Conservation (phyloP, 768 basidiomycete genomes). For the Cytidiella melzeri region DNA sequence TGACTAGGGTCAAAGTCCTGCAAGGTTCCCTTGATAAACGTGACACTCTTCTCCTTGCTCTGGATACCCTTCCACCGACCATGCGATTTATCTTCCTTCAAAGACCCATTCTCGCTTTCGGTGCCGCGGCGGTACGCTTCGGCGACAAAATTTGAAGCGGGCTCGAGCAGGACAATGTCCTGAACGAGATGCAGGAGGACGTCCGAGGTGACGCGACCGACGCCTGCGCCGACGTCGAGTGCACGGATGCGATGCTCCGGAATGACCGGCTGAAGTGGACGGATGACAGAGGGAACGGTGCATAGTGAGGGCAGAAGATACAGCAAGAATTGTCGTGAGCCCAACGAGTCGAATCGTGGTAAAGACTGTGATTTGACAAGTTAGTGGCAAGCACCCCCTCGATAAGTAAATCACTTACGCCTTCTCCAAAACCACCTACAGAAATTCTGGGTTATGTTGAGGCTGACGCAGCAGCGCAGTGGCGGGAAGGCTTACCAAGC, state of each 20-base stretch:
- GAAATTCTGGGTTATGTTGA: conserved; percentile 8
- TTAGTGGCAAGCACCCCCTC: background rate
- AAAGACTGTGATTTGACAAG: conserved; percentile 53
- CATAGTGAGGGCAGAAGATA: conserved; percentile 75
- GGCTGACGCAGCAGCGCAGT: background rate
- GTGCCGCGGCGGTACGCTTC: conserved; percentile 50
- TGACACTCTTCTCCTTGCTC: conserved; percentile 61
- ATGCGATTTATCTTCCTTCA: conserved; percentile 15
- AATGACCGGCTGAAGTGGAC: conserved; percentile 33
- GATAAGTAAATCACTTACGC: conserved; percentile 27
- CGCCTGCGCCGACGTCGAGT: conserved; percentile 90
- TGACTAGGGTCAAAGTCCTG: conserved; percentile 74
- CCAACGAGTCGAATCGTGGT: conserved; percentile 84
- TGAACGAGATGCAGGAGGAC: conserved; percentile 86
- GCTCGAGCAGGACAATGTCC: conserved; percentile 87
- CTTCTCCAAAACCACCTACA: conserved; percentile 51
- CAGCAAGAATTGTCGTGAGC: conserved; percentile 84
- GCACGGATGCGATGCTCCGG: conserved; percentile 52
- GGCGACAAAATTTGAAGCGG: conserved; percentile 70
- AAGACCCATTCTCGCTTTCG: conserved; percentile 22
- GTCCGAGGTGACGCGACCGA: conserved; percentile 86
- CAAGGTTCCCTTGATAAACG: conserved; percentile 72
- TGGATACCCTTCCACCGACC: conserved; percentile 62
- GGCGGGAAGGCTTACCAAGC: conserved; percentile 44
- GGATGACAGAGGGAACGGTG: conserved; percentile 67